Base-by-base conservation (phyloP, 257 asterid genomes). In the Nicotiana tabacum region DNA sequence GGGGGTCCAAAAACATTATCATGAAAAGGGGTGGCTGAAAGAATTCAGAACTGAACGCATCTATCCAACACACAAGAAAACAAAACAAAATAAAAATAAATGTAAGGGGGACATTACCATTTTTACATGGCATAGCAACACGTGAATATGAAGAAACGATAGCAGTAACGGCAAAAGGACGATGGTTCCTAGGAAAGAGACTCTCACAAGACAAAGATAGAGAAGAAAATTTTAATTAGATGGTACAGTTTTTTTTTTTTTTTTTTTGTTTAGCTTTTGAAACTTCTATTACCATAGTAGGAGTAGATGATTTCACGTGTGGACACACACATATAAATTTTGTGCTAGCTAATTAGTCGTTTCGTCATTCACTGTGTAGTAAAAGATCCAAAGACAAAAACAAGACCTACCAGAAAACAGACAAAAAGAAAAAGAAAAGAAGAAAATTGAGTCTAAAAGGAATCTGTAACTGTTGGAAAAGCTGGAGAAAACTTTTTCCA, bases 231-330 rank as follows among this genome's bases (percentile, higher is more conserved):
- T 17, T n/a, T 18, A 69, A 10, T 46, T 35, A 37, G 18, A 69
- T 37, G 2, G 57, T 69, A 39, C 77, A 4, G 11, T 51, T 11
- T 9, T 9, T 51, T 12, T 51, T 9, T 1, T 1, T 51, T 51
- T 11, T 9, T 9, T 51, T 12, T 51, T 9, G 4, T 1, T 48
- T 48, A 11, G 17, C 5, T 12, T 53, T 53, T 53, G 17, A 10
- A 53, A 53, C 57, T 53, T 53, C 5, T 70, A 39, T 51, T 66
- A 51, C 81, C 77, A 87, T 89, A 92, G 90, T 87, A 81, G 84
- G 74, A 92, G 89, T 87, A 81, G 84, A 78, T 58, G 37, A 83
- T 74, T 87, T 90, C 97, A 93, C 94, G 91, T 93, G 94, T 87
- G 10, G 48, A 43, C 10, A 43, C 48, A 87, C 83, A 43, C 91